phyloP scores from a whole-genome alignment of 768 basidiomycete species.

The Porphyrellus cyaneotinctus region DNA sequence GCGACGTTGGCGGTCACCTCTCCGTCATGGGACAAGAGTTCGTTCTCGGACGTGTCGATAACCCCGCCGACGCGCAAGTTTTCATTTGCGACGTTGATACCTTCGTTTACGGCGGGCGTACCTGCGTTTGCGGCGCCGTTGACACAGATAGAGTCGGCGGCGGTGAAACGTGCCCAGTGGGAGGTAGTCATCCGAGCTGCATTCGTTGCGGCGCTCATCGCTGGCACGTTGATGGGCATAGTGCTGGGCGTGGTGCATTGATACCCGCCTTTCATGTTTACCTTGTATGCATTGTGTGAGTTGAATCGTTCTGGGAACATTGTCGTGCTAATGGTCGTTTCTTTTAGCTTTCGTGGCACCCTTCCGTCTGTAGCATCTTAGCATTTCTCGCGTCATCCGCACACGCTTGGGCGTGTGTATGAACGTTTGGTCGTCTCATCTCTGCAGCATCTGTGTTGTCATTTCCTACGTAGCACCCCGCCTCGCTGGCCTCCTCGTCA shows the following conservation, averaged over 20 bases:
- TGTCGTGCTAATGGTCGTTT: too few species aligned
- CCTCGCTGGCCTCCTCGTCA: too few species aligned
- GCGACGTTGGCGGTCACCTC: neutral
- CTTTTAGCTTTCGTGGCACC: too few species aligned
- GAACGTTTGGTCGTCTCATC: too few species aligned
- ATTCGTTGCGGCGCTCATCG: slow-evolving; percentile 41
- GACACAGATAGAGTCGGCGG: slow-evolving; percentile 63
- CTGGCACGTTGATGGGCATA: slow-evolving; percentile 31
- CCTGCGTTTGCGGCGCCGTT: slow-evolving; percentile 70
- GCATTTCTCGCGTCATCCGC: too few species aligned
- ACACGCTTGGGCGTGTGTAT: too few species aligned
- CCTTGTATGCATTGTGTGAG: neutral
- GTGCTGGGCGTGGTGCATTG: slow-evolving; percentile 15
- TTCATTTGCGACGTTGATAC: slow-evolving; percentile 18
- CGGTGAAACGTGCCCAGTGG: slow-evolving; percentile 79
- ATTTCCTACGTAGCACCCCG: too few species aligned
- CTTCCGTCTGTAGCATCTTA: too few species aligned
- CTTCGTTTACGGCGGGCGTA: slow-evolving; percentile 40
- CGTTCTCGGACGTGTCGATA: neutral
- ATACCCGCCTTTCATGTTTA: neutral
- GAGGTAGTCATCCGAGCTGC: slow-evolving; percentile 70
- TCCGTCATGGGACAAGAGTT: neutral
- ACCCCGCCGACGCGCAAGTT: neutral
- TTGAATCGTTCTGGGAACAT: too few species aligned
- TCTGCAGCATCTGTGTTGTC: too few species aligned